Conservation (phyloP, 441 rosid genomes). For the Erodium moschatum region DNA sequence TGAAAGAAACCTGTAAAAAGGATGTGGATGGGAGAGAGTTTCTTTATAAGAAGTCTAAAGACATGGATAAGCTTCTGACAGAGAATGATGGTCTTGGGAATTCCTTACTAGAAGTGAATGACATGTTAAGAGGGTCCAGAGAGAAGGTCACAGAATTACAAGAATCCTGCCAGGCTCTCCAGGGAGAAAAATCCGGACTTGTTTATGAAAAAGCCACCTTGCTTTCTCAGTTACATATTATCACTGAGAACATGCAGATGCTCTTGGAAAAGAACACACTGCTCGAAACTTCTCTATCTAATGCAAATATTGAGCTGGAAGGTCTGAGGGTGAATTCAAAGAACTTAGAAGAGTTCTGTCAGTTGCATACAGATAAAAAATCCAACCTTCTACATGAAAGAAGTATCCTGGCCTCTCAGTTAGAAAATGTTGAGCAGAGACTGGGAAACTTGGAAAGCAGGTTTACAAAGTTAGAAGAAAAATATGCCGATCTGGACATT, state of each 20-base stretch:
- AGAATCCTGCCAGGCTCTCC: slow-evolving; percentile 52
- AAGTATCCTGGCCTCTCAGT: slow-evolving; percentile 36
- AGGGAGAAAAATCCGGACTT: slow-evolving; percentile 45
- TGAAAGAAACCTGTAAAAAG: slow-evolving; percentile 32
- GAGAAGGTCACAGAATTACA: slow-evolving; percentile 41
- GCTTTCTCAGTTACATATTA: slow-evolving; percentile 68
- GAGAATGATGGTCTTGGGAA: slow-evolving; percentile 49
- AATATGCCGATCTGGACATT: slow-evolving; percentile 34
- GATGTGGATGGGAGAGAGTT: slow-evolving; percentile 35
- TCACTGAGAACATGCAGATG: slow-evolving; percentile 57
- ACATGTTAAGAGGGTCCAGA: slow-evolving; percentile 37
- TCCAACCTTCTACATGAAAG: slow-evolving; percentile 41
- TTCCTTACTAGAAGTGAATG: slow-evolving; percentile 40
- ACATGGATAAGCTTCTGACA: slow-evolving; percentile 36
- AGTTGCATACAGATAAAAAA: slow-evolving; percentile 45
- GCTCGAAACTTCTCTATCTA: slow-evolving; percentile 43
- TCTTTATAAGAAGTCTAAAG: slow-evolving; percentile 33
- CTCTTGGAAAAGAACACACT: slow-evolving; percentile 45
- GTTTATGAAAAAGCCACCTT: slow-evolving; percentile 43
- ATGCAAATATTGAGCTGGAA: slow-evolving; percentile 52
- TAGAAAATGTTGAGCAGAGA: slow-evolving; percentile 46
- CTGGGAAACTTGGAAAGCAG: slow-evolving; percentile 57
- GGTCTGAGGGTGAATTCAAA: slow-evolving; percentile 52
- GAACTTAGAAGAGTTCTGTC: slow-evolving; percentile 50
- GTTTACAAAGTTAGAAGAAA: slow-evolving; percentile 46